These are phyloP conservation scores for Schwanniomyces vanrijiae DNA, from an alignment of 805 yeast genomes.

Conservation along the genomic window DNA sequence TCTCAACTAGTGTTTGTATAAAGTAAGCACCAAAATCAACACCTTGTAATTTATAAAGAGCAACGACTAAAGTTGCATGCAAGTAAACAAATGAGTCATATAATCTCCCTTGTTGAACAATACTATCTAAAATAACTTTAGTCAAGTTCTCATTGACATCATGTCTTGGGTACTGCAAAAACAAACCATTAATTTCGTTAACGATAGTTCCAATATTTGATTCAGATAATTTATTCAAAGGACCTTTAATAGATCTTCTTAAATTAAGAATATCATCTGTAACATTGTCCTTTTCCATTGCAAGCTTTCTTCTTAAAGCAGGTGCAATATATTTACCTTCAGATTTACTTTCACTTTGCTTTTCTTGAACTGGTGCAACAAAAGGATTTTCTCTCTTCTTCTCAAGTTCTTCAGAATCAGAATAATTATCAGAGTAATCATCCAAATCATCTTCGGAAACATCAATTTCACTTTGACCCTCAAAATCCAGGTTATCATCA, in stretches of 20 bases:
- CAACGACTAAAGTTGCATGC: constrained; percentile 74
- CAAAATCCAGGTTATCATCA: constrained; percentile 13
- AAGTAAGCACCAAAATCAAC: constrained; percentile 87
- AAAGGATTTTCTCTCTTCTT: constrained; percentile 67
- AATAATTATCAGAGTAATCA: constrained; percentile 20
- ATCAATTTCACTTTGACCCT: constrained; percentile 13
- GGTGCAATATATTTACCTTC: constrained; percentile 75
- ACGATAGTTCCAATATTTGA: constrained; percentile 74
- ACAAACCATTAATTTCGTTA: constrained; percentile 64
- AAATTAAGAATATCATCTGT: constrained; percentile 47
- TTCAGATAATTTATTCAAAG: constrained; percentile 86
- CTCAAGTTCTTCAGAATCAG: constrained; percentile 11
- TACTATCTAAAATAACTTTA: constrained; percentile 60
- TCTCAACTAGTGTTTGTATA: constrained; percentile 76
- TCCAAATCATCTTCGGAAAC: constrained; percentile 15
- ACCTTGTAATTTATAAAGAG: constrained; percentile 78
- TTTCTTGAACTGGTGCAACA: constrained; percentile 50
- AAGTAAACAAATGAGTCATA: constrained; percentile 77
- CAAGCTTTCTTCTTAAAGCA: constrained; percentile 62
- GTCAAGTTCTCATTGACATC: constrained; percentile 73
- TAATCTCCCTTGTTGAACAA: constrained; percentile 60
- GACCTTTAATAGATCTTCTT: constrained; percentile 67
- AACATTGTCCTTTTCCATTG: constrained; percentile 35
- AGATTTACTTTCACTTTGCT: constrained; percentile 9
- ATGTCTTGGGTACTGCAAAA: constrained; percentile 69